Percentiles rank a stretch among this genome's conserved stretches.
phyloP scores from a whole-genome alignment of 768 basidiomycete species.

The Chiua virens region DNA sequence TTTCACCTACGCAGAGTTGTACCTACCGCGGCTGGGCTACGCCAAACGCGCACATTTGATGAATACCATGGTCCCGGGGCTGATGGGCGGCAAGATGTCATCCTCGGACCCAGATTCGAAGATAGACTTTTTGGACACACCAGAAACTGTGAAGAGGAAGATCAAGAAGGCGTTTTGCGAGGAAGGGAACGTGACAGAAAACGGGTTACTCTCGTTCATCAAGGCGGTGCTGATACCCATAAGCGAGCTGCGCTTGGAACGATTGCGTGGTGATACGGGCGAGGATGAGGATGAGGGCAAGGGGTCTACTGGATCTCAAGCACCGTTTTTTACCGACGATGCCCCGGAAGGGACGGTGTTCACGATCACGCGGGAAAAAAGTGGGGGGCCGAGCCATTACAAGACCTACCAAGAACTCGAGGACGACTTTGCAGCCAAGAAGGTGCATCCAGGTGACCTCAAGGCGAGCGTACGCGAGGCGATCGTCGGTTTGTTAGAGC shows the following conservation, averaged over 20 bases:
- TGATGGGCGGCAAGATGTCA: slow-evolving; percentile 97
- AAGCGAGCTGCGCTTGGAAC: slow-evolving; percentile 69
- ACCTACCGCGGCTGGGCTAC: slow-evolving; percentile 93
- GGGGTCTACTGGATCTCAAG: slow-evolving; percentile 50
- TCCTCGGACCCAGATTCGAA: slow-evolving; percentile 97
- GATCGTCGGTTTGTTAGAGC: slow-evolving; percentile 73
- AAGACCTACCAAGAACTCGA: slow-evolving; percentile 61
- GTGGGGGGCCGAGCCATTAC: slow-evolving; percentile 76
- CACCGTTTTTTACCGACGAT: slow-evolving; percentile 61
- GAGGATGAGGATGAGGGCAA: slow-evolving; percentile 44
- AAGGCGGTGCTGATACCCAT: slow-evolving; percentile 88
- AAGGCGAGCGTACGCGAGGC: slow-evolving; percentile 76
- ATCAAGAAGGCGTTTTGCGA: slow-evolving; percentile 93
- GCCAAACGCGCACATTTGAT: slow-evolving; percentile 94
- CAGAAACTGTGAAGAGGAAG: slow-evolving; percentile 83
- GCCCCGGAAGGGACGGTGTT: slow-evolving; percentile 86
- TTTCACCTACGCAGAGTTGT: slow-evolving; percentile 95
- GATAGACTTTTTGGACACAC: slow-evolving; percentile 93
- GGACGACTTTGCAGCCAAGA: slow-evolving; percentile 71
- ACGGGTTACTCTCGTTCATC: slow-evolving; percentile 85
- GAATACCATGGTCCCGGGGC: slow-evolving; percentile 97
- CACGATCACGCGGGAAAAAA: slow-evolving; percentile 72
- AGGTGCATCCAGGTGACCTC: slow-evolving; percentile 87
- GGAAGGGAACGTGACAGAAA: slow-evolving; percentile 84
- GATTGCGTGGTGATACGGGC: slow-evolving; percentile 43